A percentile compares a stretch with the other conserved stretches of the same genome.
Evolutionary conservation across 176 grass and related monocot genomes (phyloP).

Genomic region (Saccharum officinarum): DNA sequence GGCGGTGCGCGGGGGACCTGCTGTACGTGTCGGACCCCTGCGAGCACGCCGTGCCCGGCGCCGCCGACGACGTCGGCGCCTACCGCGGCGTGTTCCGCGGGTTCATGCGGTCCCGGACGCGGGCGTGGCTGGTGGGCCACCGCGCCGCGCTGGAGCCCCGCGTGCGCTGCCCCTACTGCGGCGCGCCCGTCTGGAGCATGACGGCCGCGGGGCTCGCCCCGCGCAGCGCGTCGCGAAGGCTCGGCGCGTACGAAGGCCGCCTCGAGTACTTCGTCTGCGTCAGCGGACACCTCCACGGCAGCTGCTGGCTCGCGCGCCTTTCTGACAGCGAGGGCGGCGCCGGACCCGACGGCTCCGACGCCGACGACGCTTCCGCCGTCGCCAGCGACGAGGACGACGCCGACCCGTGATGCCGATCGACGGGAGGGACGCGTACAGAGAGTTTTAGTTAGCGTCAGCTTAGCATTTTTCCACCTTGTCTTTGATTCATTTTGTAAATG

Average conservation of each 20-base stretch:
- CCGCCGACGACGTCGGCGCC: slow-evolving; percentile 45
- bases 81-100: slow-evolving; percentile 76
- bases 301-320: slow-evolving; percentile 72
- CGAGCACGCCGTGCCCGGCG: slow-evolving; percentile 47
- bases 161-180: slow-evolving; percentile 77
- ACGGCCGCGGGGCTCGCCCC: slow-evolving; percentile 65
- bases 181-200: slow-evolving; percentile 79
- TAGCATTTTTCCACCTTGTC: background rate
- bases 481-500: background rate
- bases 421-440: background rate
- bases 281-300: slow-evolving; percentile 78
- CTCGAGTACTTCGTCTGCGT: slow-evolving; percentile 95
- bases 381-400: slow-evolving; percentile 17
- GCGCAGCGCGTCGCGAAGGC: slow-evolving; percentile 49
- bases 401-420: background rate
- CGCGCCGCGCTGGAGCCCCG: slow-evolving; percentile 51
- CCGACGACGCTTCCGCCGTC: background rate
- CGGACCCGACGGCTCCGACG: background rate
- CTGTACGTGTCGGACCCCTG: slow-evolving; percentile 84
- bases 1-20: slow-evolving; percentile 63
- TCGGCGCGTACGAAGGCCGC: slow-evolving; percentile 47
- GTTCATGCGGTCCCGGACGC: slow-evolving; percentile 72
- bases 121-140: slow-evolving; percentile 53
- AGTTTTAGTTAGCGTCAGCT: background rate
- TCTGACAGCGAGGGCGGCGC: slow-evolving; percentile 42